Percentiles rank a stretch among this genome's conserved stretches.
Conservation (phyloP, 164 flowering plant genomes). For the Chloranthus sessilifolius region DNA sequence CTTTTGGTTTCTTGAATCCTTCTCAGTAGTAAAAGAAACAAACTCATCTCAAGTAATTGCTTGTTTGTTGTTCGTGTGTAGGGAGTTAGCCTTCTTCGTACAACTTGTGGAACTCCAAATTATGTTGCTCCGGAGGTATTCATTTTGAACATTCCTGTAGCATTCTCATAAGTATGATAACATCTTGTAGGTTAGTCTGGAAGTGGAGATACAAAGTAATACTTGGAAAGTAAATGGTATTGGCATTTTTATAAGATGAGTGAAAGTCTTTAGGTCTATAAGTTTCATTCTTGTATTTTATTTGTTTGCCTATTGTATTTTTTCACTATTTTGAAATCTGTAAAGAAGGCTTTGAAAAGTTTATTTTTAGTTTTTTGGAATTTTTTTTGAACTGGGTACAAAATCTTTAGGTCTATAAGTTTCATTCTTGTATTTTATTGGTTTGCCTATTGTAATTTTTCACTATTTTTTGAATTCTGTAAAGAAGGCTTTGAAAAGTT, state of each 20-base stretch:
- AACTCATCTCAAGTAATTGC: not conserved
- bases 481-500: not conserved
- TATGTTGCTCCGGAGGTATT: conserved; percentile 99
- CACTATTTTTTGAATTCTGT: not conserved
- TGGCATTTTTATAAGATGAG: not conserved
- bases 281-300: conserved; percentile 1
- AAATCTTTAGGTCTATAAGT: not conserved
- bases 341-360: not conserved
- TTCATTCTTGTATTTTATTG: conserved; percentile 1
- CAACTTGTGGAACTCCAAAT: conserved; percentile 99
- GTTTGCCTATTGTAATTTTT: conserved; percentile 9
- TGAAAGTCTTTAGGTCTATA: not conserved
- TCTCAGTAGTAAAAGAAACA: not conserved
- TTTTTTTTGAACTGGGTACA: too few relatives aligned
- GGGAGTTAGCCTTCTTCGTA: conserved; percentile 84
- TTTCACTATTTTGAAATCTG: not conserved
- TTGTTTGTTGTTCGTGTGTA: conserved; percentile 12
- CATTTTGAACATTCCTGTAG: too few relatives aligned
- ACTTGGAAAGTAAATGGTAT: too few relatives aligned
- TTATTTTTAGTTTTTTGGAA: not conserved
- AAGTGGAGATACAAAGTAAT: not conserved
- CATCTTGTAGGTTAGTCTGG: too few relatives aligned
- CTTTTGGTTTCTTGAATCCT: conserved; percentile 1
- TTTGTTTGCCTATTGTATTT: conserved; percentile 8
- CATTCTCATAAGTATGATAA: too few relatives aligned